A percentile compares a stretch with the other conserved stretches of the same genome.
Evolutionary conservation across 1,139 yeast species (phyloP).

Genomic region (Yamadazyma mexicana): DNA sequence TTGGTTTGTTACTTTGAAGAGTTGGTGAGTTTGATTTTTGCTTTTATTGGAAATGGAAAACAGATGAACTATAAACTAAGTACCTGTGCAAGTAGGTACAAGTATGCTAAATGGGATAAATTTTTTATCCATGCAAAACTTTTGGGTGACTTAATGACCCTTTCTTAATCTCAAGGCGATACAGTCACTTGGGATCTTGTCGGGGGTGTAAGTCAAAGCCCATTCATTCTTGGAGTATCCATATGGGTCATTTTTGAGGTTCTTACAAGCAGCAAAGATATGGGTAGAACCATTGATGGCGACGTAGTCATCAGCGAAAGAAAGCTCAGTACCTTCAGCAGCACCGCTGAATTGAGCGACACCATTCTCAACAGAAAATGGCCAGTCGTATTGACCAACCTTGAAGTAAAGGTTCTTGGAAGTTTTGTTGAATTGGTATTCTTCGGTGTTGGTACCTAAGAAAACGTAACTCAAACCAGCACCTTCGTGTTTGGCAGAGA

Average conservation of each 20-base stretch:
- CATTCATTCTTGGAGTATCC: constrained; percentile 28
- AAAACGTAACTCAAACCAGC: constrained; percentile 54
- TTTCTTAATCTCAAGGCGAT: constrained; percentile 5
- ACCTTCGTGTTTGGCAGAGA: constrained; percentile 49
- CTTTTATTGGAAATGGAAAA: no score
- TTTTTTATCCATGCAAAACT: not conserved
- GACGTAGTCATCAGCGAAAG: constrained; percentile 20
- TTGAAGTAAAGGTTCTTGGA: constrained; percentile 1
- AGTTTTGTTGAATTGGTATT: constrained; percentile 8
- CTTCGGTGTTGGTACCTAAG: constrained; percentile 22
- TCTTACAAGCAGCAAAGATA: constrained; percentile 41
- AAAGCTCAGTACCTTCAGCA: constrained; percentile 11
- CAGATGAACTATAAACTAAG: no score
- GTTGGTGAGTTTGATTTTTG: no score
- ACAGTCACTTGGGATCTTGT: constrained; percentile 19
- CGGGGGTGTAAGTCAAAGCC: constrained; percentile 21
- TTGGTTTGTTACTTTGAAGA: no score
- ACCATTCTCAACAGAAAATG: constrained; percentile 9
- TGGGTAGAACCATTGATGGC: constrained; percentile 28
- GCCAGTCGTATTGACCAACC: constrained; percentile 4
- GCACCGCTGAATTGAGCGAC: constrained; percentile 18
- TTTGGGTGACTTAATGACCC: not conserved
- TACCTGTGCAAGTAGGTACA: no score
- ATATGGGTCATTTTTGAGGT: constrained; percentile 42
- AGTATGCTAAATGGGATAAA: no score